Percentiles rank a stretch among this genome's conserved stretches.
Evolutionary conservation across 345 rosid species (phyloP).

Genomic region (Kernera saxatilis): DNA sequence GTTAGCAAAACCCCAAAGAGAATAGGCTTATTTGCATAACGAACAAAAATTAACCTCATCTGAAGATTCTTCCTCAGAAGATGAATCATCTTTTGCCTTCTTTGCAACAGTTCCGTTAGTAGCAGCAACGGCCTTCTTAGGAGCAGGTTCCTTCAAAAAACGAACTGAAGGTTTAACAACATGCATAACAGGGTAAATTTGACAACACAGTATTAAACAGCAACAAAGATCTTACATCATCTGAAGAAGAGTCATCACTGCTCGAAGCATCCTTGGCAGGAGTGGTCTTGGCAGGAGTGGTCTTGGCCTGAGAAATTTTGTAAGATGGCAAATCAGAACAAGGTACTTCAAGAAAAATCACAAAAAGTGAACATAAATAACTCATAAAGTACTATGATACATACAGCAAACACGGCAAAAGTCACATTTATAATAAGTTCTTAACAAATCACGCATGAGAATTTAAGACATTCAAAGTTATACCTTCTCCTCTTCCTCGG

Average conservation of each 20-base stretch:
- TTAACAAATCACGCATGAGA: background rate
- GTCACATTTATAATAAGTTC: background rate
- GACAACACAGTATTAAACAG: background rate
- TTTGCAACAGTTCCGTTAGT: constrained; percentile 41
- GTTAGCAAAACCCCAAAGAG: background rate
- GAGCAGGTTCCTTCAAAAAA: constrained; percentile 34
- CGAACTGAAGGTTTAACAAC: background rate
- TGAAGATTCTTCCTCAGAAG: constrained; percentile 48
- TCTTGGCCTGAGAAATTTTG: background rate
- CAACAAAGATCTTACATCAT: constrained; percentile 14
- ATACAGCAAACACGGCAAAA: background rate
- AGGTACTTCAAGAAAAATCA: background rate
- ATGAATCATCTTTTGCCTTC: constrained; percentile 43
- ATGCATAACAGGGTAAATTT: background rate
- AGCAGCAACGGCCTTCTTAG: constrained; percentile 32
- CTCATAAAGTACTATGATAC: background rate
- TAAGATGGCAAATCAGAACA: background rate
- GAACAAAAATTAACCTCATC: constrained; percentile 4
- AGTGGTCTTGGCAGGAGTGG: constrained; percentile 37
- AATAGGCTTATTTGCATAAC: background rate
- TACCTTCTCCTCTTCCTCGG: constrained; percentile 67
- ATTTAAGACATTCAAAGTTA: too few species aligned
- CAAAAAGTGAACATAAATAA: background rate
- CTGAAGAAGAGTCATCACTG: constrained; percentile 26
- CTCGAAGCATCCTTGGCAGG: constrained; percentile 28